These are phyloP conservation scores for Lactarius indigo DNA, from an alignment of 768 basidiomycete species.

Conservation along the genomic window DNA sequence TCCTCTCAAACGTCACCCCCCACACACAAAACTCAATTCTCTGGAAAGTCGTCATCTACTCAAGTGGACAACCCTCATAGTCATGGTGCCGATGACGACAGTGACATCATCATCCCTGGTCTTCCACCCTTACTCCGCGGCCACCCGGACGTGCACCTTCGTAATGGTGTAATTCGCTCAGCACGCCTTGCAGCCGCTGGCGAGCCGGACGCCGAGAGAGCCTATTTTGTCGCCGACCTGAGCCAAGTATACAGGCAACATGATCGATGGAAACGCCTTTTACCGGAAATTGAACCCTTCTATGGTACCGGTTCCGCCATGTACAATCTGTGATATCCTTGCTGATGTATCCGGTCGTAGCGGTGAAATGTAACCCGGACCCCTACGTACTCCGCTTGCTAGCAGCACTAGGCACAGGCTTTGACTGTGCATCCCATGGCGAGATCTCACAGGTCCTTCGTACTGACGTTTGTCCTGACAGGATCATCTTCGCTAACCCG, in stretches of 20 bases:
- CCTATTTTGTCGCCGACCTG: constrained; percentile 96
- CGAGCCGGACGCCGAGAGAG: constrained; percentile 78
- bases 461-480: constrained; percentile 68
- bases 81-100: constrained; percentile 5
- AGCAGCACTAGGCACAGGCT: constrained; percentile 85
- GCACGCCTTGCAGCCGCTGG: constrained; percentile 47
- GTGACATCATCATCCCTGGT: constrained; percentile 51
- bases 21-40: background rate
- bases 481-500: constrained; percentile 97
- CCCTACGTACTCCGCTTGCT: constrained; percentile 90
- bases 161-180: constrained; percentile 72
- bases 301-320: constrained; percentile 62
- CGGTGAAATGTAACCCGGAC: constrained; percentile 98
- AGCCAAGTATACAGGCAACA: constrained; percentile 83
- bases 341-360: constrained; percentile 56
- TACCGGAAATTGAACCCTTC: constrained; percentile 89
- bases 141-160: constrained; percentile 69
- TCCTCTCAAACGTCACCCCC: constrained; percentile 26
- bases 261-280: constrained; percentile 69
- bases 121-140: constrained; percentile 67
- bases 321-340: constrained; percentile 27
- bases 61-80: background rate
- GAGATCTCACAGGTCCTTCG: constrained; percentile 82
- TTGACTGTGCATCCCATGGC: constrained; percentile 95
- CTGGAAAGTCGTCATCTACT: background rate